Percentiles rank a stretch among this genome's conserved stretches.
phyloP scores from a whole-genome alignment of 2,329 filamentous ascomycete genomes.

The Colletotrichum cuscutae region DNA sequence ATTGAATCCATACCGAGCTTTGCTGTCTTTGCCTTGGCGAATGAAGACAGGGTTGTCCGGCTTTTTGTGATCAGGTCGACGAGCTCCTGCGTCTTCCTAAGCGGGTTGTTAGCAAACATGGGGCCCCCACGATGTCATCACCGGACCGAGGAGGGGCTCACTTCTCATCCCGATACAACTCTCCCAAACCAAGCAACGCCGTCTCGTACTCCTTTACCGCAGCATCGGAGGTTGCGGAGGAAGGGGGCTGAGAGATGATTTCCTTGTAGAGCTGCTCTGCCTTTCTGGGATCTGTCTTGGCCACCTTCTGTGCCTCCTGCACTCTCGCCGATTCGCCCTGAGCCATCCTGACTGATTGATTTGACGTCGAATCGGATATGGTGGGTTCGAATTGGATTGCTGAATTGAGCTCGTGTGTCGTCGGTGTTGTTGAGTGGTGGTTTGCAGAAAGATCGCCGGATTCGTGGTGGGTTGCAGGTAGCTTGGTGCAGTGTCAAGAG shows the following conservation, averaged over 20 bases:
- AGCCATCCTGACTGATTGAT: constrained; percentile 55
- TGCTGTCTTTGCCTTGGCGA: constrained; percentile 98
- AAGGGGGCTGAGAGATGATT: constrained; percentile 86
- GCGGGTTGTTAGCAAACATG: constrained; percentile 27
- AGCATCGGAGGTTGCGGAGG: constrained; percentile 82
- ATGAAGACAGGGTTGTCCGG: constrained; percentile 90
- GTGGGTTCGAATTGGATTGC: neutral
- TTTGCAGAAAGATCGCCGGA: constrained; percentile 19
- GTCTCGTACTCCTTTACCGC: constrained; percentile 92
- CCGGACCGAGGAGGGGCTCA: constrained; percentile 52
- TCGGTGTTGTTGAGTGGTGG: constrained; percentile 14
- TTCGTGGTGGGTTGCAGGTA: constrained; percentile 28
- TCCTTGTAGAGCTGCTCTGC: constrained; percentile 91
- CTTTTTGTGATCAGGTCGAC: constrained; percentile 91
- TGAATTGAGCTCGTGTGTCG: constrained; percentile 16
- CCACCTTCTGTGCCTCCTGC: constrained; percentile 87
- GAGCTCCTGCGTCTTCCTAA: constrained; percentile 82
- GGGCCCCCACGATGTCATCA: constrained; percentile 40
- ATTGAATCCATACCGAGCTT: constrained; percentile 80
- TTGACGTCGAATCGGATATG: neutral
- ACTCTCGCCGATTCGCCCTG: constrained; percentile 73
- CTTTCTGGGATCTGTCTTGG: constrained; percentile 82
- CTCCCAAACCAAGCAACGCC: constrained; percentile 87
- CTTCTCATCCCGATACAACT: constrained; percentile 92
- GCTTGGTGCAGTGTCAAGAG: constrained; percentile 26